Conservation (phyloP, 208 protist species). For the Balamuthia mandrillaris region DNA sequence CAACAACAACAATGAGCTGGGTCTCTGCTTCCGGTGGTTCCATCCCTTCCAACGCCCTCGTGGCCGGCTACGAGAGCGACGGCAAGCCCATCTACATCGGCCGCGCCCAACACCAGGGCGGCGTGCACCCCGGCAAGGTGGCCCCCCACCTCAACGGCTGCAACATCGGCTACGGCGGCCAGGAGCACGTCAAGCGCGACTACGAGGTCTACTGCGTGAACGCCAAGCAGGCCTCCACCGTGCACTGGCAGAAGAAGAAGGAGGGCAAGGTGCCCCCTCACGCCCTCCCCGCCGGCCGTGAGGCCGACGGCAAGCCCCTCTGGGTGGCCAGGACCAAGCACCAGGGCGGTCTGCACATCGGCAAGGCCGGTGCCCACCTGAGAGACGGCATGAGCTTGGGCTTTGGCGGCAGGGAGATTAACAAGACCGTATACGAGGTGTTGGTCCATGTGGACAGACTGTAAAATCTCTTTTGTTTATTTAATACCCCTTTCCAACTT, state of each 20-base stretch:
- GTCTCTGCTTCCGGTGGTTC: background rate
- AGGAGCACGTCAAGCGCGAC: background rate
- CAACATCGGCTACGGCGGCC: background rate
- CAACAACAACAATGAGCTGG: conserved; percentile 25
- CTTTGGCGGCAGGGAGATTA: no score
- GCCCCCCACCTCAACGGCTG: background rate
- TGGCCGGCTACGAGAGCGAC: background rate
- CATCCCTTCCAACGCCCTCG: background rate
- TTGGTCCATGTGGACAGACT: no score
- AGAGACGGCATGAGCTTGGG: no score
- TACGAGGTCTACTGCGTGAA: conserved; percentile 10
- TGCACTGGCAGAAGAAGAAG: background rate
- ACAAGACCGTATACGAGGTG: no score
- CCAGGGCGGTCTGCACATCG: background rate
- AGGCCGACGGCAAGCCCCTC: background rate
- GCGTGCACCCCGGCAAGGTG: background rate
- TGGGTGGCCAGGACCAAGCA: background rate
- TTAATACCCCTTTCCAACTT: no score
- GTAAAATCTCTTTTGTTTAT: no score
- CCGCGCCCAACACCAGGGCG: background rate
- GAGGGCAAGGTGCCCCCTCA: background rate
- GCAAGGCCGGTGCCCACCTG: no score
- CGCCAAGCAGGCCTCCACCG: background rate
- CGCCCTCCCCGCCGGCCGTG: background rate
- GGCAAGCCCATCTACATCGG: background rate